phyloP scores from a whole-genome alignment of 2,329 filamentous ascomycete genomes.

The Cordyceps pruinosa region DNA sequence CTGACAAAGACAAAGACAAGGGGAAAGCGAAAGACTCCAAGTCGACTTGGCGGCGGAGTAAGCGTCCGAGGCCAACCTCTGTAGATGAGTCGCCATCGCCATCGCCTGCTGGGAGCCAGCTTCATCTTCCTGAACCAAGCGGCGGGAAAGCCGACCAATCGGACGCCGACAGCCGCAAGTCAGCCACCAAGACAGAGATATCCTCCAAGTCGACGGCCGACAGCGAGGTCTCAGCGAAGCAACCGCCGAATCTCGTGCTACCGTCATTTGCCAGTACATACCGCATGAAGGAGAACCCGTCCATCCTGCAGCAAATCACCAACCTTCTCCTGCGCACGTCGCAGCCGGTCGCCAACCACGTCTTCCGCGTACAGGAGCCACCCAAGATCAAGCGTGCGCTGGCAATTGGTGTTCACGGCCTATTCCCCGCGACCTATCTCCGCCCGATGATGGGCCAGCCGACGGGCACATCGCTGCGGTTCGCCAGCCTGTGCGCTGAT shows the following conservation, averaged over 20 bases:
- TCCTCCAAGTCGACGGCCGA: conserved; percentile 29
- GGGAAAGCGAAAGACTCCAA: conserved; percentile 26
- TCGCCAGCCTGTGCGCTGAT: conserved; percentile 78
- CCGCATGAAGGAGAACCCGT: conserved; percentile 57
- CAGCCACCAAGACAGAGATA: conserved; percentile 16
- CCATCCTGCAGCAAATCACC: conserved; percentile 60
- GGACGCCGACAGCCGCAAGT: conserved; percentile 15
- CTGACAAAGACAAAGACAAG: conserved; percentile 25
- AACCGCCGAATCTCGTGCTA: conserved; percentile 56
- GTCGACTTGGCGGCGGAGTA: conserved; percentile 36
- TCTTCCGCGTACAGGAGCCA: conserved; percentile 61
- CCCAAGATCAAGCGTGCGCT: conserved; percentile 77
- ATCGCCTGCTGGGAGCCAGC: conserved; percentile 23
- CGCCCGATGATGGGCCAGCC: conserved; percentile 91
- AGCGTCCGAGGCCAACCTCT: conserved; percentile 40
- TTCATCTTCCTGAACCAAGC: conserved; percentile 15
- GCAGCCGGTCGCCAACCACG: conserved; percentile 57
- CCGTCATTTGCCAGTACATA: conserved; percentile 67
- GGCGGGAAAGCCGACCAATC: conserved; percentile 15
- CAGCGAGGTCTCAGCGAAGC: conserved; percentile 38
- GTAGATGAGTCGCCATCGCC: conserved; percentile 38
- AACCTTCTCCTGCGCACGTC: conserved; percentile 50
- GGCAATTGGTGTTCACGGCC: conserved; percentile 89
- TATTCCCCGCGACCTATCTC: conserved; percentile 81
- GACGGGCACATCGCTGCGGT: conserved; percentile 89